Percentiles rank a stretch among this genome's conserved stretches.
phyloP scores from a whole-genome alignment of 805 yeast species.

The Candida sonorensis region DNA sequence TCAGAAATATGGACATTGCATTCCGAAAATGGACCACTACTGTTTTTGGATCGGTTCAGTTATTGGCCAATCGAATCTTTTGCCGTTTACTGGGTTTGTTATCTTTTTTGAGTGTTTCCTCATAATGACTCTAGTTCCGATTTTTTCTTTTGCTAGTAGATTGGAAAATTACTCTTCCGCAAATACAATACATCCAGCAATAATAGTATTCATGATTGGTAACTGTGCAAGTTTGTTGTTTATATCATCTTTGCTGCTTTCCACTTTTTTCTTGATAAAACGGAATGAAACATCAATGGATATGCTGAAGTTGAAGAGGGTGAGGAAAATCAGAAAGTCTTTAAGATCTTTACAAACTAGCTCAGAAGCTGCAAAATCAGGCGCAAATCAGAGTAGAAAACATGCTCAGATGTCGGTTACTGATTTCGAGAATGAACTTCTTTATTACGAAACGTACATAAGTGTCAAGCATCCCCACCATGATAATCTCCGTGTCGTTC shows the following conservation, averaged over 20 bases:
- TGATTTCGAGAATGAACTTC: too few species aligned
- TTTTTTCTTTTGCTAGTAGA: conserved; percentile 27
- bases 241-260: conserved; percentile 32
- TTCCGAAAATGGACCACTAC: conserved; percentile 76
- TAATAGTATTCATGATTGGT: conserved; percentile 32
- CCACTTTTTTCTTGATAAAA: conserved; percentile 35
- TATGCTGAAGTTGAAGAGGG: conserved; percentile 21
- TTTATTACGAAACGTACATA: conserved; percentile 34
- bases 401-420: too few species aligned
- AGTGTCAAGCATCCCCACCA: conserved; percentile 31
- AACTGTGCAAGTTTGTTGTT: conserved; percentile 40
- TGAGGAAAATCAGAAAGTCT: conserved; percentile 5
- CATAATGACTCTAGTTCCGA: conserved; percentile 32
- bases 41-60: conserved; percentile 73
- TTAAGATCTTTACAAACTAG: too few species aligned
- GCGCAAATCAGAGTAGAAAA: too few species aligned
- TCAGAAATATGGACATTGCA: conserved; percentile 44
- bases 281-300: conserved; percentile 52
- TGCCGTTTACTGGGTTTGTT: conserved; percentile 49
- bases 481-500: conserved; percentile 30
- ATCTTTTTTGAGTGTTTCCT: conserved; percentile 32
- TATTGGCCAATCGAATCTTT: conserved; percentile 63
- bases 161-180: conserved; percentile 19
- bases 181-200: conserved; percentile 16
- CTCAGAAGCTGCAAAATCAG: too few species aligned